Percentiles rank a stretch among this genome's conserved stretches.
Conservation (phyloP, 192 early-diverging fungal genomes). For the Entophlyctis helioformis region DNA sequence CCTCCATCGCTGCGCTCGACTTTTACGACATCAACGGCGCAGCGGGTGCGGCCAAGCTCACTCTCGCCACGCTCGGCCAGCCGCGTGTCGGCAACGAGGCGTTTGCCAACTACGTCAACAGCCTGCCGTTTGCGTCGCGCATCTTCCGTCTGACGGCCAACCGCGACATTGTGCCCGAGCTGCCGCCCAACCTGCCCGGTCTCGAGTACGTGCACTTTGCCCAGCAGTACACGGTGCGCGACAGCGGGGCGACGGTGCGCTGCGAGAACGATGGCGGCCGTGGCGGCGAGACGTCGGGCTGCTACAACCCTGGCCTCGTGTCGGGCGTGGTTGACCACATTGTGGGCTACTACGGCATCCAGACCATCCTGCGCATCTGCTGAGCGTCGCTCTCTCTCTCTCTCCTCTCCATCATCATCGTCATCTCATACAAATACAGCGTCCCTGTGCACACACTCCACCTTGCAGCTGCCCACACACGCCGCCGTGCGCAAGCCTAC, state of each 20-base stretch:
- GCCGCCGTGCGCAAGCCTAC: no score
- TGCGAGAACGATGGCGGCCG: conserved; percentile 16
- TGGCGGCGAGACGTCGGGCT: conserved; percentile 2
- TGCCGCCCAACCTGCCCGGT: conserved; percentile 6
- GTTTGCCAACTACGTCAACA: conserved; percentile 13
- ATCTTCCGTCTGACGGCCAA: conserved; percentile 10
- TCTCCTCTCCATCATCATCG: no score
- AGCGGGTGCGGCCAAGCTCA: conserved; percentile 1
- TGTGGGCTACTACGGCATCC: conserved; percentile 6
- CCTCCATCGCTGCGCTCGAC: conserved; percentile 17
- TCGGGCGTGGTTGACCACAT: conserved; percentile 6
- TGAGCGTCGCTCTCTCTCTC: no score
- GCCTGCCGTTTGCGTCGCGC: conserved; percentile 2
- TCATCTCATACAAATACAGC: no score
- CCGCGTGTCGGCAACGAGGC: conserved; percentile 24
- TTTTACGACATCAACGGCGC: conserved; percentile 4
- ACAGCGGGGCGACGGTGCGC: conserved; percentile 1
- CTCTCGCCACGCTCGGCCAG: conserved; percentile 19
- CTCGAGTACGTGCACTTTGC: conserved; percentile 11
- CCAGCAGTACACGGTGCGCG: conserved; percentile 13
- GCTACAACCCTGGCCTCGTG: conserved; percentile 2
- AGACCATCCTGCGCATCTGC: no score
- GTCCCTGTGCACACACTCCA: no score
- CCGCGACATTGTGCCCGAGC: conserved; percentile 14
- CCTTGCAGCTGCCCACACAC: no score